A percentile compares a stretch with the other conserved stretches of the same genome.
Evolutionary conservation across 768 basidiomycete species (phyloP).

Genomic region (Chiua virens): DNA sequence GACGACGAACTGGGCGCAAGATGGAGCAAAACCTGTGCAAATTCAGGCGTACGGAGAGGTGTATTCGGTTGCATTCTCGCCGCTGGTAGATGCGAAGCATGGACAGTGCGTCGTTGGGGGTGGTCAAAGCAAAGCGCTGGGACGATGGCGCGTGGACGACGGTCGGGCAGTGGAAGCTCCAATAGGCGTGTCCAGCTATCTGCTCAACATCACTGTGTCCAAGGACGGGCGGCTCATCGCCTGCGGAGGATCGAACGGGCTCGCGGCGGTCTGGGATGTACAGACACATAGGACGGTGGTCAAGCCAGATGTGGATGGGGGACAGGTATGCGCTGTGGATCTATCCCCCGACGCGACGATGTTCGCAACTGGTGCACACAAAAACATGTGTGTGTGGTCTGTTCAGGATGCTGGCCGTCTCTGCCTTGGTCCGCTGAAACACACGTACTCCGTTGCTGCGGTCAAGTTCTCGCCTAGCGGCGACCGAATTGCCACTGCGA

Average conservation of each 20-base stretch:
- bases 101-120: constrained; percentile 1
- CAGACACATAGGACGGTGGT: constrained; percentile 1
- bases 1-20: neutral
- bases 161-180: constrained; percentile 1
- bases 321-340: constrained; percentile 4
- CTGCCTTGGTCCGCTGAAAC: constrained; percentile 1
- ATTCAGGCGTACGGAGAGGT: constrained; percentile 1
- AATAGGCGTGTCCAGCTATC: neutral
- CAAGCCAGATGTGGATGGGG: neutral
- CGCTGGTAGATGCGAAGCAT: neutral
- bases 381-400: constrained; percentile 2
- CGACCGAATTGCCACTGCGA: constrained; percentile 11
- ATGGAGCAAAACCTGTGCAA: constrained; percentile 4
- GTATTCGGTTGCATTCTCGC: constrained; percentile 3
- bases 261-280: constrained; percentile 10
- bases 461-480: constrained; percentile 29
- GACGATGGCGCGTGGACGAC: constrained; percentile 3
- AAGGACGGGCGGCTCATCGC: constrained; percentile 7
- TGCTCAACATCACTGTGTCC: constrained; percentile 3
- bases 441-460: neutral
- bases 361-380: constrained; percentile 4
- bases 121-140: neutral
- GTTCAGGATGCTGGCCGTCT: neutral
- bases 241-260: neutral
- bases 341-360: constrained; percentile 8